phyloP scores from a whole-genome alignment of 2,329 filamentous ascomycete genomes.

The Sarocladium oryzae region DNA sequence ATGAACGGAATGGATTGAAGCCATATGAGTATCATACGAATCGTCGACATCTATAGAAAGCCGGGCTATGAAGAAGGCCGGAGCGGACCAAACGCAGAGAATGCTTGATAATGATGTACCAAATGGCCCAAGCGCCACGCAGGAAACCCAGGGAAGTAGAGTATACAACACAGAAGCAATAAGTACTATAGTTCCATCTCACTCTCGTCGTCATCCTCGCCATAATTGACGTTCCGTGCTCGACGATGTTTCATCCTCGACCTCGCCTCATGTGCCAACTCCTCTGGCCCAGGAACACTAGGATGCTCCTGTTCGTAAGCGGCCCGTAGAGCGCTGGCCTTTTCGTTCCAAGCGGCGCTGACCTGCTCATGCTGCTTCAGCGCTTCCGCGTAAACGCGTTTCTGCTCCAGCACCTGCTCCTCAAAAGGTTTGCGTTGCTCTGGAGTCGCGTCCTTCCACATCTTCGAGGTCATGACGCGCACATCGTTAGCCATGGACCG shows the following conservation, averaged over 20 bases:
- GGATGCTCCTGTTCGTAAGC: conserved; percentile 50
- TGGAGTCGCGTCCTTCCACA: conserved; percentile 75
- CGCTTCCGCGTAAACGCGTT: conserved; percentile 54
- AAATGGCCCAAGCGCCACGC: background rate
- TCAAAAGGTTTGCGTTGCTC: conserved; percentile 73
- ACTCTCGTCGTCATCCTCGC: conserved; percentile 20
- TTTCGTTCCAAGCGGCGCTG: conserved; percentile 65
- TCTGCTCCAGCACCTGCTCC: conserved; percentile 65
- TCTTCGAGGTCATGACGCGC: conserved; percentile 75
- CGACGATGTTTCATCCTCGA: conserved; percentile 26
- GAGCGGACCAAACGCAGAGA: background rate
- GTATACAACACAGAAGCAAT: conserved; percentile 1
- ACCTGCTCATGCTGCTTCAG: conserved; percentile 53
- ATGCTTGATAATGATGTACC: background rate
- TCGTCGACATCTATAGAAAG: too few relatives aligned
- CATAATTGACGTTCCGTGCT: conserved; percentile 32
- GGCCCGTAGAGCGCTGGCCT: conserved; percentile 48
- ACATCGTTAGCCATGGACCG: conserved; percentile 73
- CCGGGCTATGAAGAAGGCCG: too few relatives aligned
- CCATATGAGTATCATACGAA: too few relatives aligned
- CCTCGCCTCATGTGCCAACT: conserved; percentile 16
- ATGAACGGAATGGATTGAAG: too few relatives aligned
- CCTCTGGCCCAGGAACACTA: conserved; percentile 18
- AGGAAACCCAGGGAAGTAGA: background rate
- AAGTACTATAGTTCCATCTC: background rate